phyloP scores from a whole-genome alignment of 371 early-diverging fungal genomes.

The Mortierella sp. region DNA sequence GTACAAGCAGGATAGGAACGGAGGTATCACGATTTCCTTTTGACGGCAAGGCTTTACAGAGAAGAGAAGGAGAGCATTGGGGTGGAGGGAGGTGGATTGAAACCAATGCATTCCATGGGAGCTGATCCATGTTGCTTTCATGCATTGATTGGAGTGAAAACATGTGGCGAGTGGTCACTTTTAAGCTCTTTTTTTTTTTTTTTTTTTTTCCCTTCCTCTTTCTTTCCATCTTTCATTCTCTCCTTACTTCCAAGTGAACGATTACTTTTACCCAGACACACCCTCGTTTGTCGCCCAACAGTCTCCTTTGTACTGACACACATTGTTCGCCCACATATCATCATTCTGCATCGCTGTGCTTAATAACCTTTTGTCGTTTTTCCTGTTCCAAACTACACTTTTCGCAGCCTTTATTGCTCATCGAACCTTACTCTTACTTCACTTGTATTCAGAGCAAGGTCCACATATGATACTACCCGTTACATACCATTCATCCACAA shows the following conservation, averaged over 20 bases:
- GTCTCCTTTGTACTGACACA: too few species aligned
- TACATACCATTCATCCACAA: not conserved
- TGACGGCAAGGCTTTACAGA: not conserved
- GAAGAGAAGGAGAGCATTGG: not conserved
- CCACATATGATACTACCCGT: slow-evolving; percentile 10
- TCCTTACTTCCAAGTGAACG: not conserved
- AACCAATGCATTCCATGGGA: slow-evolving; percentile 12
- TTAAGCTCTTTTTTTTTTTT: not conserved
- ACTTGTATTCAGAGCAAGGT: too few species aligned
- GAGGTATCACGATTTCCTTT: not conserved
- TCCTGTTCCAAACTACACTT: too few species aligned
- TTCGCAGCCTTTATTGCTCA: too few species aligned
- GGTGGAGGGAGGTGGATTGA: slow-evolving; percentile 1
- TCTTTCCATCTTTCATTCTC: not conserved
- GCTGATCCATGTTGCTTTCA: not conserved
- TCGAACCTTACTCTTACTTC: not conserved
- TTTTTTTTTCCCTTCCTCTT: not conserved
- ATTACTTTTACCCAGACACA: slow-evolving; percentile 1
- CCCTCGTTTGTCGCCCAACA: not conserved
- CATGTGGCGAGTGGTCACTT: not conserved
- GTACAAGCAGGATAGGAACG: slow-evolving; percentile 16
- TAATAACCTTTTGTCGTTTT: too few species aligned
- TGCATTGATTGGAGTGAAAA: not conserved
- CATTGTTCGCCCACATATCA: too few species aligned
- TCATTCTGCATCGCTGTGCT: too few species aligned